Evolutionary conservation across 768 basidiomycete species (phyloP), one percentile per base, ranked within the genome.

Genomic region (Lepiota subincarnata): DNA sequence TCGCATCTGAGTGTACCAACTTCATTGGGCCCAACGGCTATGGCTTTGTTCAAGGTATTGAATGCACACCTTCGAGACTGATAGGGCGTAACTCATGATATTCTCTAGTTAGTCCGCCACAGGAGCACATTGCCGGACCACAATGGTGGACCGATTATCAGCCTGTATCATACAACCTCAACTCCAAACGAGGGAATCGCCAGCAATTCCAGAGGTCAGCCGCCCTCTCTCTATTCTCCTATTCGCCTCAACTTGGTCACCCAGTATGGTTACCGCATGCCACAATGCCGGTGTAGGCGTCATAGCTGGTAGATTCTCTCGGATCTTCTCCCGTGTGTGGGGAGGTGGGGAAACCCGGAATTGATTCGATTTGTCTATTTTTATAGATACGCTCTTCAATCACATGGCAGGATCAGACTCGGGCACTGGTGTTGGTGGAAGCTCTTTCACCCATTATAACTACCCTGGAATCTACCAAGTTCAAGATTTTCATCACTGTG

Each of bases 101-200:
- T 22, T 13, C 4, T n/a, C 11, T 31, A 76, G 75, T 74, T 42
- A 76, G 75, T 61, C 81, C 82, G 0, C 72, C 83, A 2, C 72
- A 74, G 53, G 84, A 86, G 58, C 83, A 85, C 59, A 66, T 86
- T 39, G 59, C 67, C 12, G 85, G 84, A 3, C 10, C 68, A 2
- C 75, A 85, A 59, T 87, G 86, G 86, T 87, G 85, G 85, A 87
- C 85, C 0, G 85, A 86, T 62, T 87, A 88, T 60, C 86, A 77
- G 68, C 79, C 81, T 3, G 83, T 85, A 0, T 86, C 84, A 1
- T 86, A 87, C 62, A 84, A 50, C 8, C 62, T 87, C 44, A 82
- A 75, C 1, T 85, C 83, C 0, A 87, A 87, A 64, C 81, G 83
- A 0, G 86, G 86, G 4, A 72, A 80, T 57, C 73, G 82, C 12